phyloP scores from a whole-genome alignment of 2,329 filamentous ascomycete species.

The Pyrenophora seminiperda region DNA sequence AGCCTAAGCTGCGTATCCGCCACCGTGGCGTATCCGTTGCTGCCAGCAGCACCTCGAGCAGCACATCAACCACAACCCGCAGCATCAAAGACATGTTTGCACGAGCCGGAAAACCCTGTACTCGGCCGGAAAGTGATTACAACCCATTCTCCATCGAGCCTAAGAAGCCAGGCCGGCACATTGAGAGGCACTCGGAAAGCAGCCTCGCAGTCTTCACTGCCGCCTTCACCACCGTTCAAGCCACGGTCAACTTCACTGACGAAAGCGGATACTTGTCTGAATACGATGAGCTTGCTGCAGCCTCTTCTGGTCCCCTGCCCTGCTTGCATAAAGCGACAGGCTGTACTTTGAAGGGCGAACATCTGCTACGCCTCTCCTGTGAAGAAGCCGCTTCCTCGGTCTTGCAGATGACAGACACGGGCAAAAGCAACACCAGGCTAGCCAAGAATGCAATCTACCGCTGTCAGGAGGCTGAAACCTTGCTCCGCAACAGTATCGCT shows the following conservation, averaged over 20 bases:
- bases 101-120: slow-evolving; percentile 28
- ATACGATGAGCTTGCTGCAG: slow-evolving; percentile 14
- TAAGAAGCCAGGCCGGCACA: not conserved
- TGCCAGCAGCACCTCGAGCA: slow-evolving; percentile 16
- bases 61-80: slow-evolving; percentile 21
- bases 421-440: slow-evolving; percentile 1
- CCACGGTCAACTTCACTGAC: slow-evolving; percentile 35
- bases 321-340: slow-evolving; percentile 37
- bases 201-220: slow-evolving; percentile 21
- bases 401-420: not conserved
- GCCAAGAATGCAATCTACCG: slow-evolving; percentile 6
- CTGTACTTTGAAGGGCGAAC: slow-evolving; percentile 35
- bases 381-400: slow-evolving; percentile 11
- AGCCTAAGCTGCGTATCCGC: slow-evolving; percentile 20
- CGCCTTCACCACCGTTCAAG: slow-evolving; percentile 17
- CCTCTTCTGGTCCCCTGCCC: slow-evolving; percentile 17
- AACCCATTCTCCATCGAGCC: slow-evolving; percentile 20
- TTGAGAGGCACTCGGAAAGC: slow-evolving; percentile 27
- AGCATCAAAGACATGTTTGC: slow-evolving; percentile 32
- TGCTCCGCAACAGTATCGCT: slow-evolving; percentile 25
- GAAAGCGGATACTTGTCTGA: slow-evolving; percentile 27
- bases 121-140: slow-evolving; percentile 15
- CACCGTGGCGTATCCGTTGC: slow-evolving; percentile 7
- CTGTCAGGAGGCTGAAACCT: slow-evolving; percentile 13
- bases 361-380: slow-evolving; percentile 22